phyloP scores from a whole-genome alignment of 1,284 basidiomycete species.

The Boletellus deceptivus region DNA sequence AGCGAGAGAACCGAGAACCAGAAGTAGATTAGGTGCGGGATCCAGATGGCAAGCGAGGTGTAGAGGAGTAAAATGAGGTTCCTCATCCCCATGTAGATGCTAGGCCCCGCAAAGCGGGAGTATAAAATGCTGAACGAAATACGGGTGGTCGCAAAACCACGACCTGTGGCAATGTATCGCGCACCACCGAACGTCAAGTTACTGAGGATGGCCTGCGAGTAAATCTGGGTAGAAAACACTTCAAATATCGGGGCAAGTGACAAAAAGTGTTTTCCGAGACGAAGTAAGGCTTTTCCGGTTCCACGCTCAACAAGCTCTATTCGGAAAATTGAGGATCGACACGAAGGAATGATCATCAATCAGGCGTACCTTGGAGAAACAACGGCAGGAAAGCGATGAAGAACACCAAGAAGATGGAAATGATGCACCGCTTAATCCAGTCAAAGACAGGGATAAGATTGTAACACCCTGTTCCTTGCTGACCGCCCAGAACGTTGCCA shows the following conservation, averaged over 20 bases:
- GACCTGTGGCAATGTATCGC: constrained; percentile 94
- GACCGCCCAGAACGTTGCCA: constrained; percentile 77
- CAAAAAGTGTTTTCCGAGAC: constrained; percentile 91
- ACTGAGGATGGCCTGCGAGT: constrained; percentile 92
- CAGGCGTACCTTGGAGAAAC: constrained; percentile 82
- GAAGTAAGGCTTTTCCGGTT: constrained; percentile 89
- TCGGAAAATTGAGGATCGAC: background rate
- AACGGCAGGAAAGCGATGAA: constrained; percentile 93
- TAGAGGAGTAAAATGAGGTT: constrained; percentile 88
- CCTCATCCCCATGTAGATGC: constrained; percentile 95
- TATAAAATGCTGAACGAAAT: constrained; percentile 94
- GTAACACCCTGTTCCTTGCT: constrained; percentile 77
- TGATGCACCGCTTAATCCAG: constrained; percentile 94
- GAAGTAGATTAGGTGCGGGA: constrained; percentile 95
- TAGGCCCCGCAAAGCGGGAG: constrained; percentile 96
- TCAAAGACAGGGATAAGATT: constrained; percentile 93
- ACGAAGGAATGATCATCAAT: background rate
- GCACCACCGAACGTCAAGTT: constrained; percentile 96
- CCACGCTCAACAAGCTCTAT: constrained; percentile 91
- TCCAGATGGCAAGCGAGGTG: constrained; percentile 87
- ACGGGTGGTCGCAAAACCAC: constrained; percentile 94
- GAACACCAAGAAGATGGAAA: constrained; percentile 97
- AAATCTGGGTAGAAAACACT: constrained; percentile 96
- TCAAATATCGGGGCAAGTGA: constrained; percentile 95
- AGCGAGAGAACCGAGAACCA: constrained; percentile 91